Evolutionary conservation across 2,329 filamentous ascomycete species (phyloP).

Genomic region (Raffaelea albimanens): DNA sequence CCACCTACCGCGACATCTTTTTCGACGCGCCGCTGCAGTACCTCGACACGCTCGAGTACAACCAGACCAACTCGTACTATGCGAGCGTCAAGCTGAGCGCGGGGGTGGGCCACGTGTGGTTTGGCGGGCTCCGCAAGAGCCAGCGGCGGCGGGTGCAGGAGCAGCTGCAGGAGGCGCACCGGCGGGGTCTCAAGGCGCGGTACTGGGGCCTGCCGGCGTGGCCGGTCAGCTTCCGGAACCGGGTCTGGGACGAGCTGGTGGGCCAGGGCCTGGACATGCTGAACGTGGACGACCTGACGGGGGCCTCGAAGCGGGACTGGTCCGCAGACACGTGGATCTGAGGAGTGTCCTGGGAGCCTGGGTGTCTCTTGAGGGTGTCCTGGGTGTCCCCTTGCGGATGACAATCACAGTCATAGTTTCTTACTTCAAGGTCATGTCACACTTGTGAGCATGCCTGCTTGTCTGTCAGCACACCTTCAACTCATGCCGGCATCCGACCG

Average conservation of each 20-base stretch:
- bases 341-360: no score
- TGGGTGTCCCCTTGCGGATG: no score
- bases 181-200: constrained; percentile 43
- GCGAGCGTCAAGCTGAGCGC: constrained; percentile 48
- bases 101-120: constrained; percentile 42
- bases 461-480: background rate
- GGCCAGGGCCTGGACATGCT: constrained; percentile 50
- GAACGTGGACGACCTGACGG: constrained; percentile 48
- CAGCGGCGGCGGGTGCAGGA: constrained; percentile 33
- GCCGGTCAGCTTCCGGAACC: constrained; percentile 48
- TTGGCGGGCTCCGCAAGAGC: constrained; percentile 26
- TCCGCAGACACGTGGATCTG: background rate
- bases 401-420: no score
- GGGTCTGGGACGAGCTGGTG: constrained; percentile 46
- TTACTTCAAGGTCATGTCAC: no score
- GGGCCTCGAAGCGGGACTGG: constrained; percentile 11
- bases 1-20: constrained; percentile 45
- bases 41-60: constrained; percentile 29
- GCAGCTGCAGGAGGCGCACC: constrained; percentile 41
- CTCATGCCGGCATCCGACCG: background rate
- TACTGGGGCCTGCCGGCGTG: constrained; percentile 56
- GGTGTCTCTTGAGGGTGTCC: no score
- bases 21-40: constrained; percentile 54
- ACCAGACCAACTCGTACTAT: constrained; percentile 53
- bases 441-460: background rate